Conservation (phyloP, 129 eudicot species). For the Lonicera japonica region DNA sequence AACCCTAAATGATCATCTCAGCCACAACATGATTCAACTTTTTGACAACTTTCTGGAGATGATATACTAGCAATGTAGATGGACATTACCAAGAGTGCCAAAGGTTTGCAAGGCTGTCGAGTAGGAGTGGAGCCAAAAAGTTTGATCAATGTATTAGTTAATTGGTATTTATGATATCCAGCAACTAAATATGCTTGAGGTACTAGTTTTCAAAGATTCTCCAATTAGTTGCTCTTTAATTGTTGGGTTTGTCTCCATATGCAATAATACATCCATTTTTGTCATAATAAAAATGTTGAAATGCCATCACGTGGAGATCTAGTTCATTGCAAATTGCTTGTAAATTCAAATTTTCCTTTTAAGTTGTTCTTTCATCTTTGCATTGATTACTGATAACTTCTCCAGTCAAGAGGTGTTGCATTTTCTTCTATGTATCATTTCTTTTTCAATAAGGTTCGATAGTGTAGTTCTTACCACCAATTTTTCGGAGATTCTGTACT, state of each 20-base stretch:
- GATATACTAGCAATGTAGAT: neutral
- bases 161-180: neutral
- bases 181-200: neutral
- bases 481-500: conserved; percentile 1
- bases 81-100: neutral
- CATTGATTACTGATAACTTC: neutral
- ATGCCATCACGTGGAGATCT: neutral
- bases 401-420: neutral
- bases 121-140: neutral
- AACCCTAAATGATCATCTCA: too few species aligned
- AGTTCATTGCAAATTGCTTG: neutral
- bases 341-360: neutral
- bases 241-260: neutral
- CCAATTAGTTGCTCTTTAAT: neutral
- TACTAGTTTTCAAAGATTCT: too few species aligned
- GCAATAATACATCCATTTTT: neutral
- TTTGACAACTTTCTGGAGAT: neutral
- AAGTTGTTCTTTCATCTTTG: neutral
- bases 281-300: neutral
- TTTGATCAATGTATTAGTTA: neutral
- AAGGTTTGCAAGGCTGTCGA: neutral
- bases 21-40: neutral
- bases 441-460: conserved; percentile 3
- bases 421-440: neutral
- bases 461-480: neutral